A percentile compares a stretch with the other conserved stretches of the same genome.
These are phyloP conservation scores for Cryoendolithus antarcticus DNA, from an alignment of 2,329 filamentous ascomycete species.

Conservation along the genomic window DNA sequence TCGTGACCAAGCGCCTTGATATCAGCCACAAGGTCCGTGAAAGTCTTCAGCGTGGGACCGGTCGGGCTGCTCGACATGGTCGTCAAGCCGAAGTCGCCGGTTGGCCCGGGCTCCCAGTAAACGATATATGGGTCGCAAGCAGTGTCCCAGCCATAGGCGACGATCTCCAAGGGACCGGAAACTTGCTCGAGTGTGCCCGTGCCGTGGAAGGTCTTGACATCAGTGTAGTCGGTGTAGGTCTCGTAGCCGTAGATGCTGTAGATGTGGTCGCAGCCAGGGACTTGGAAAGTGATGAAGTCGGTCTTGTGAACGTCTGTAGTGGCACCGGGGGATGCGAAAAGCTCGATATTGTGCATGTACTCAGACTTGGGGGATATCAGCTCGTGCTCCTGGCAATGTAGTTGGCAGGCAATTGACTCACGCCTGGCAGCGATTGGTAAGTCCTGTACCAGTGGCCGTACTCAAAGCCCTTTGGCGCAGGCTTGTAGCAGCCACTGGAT, in stretches of 20 bases:
- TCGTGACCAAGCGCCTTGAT: neutral
- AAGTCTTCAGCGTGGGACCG: neutral
- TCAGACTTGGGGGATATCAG: too few relatives aligned
- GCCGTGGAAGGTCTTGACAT: neutral
- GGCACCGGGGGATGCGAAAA: neutral
- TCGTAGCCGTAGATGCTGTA: neutral
- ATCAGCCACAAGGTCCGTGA: neutral
- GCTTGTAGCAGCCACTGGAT: neutral
- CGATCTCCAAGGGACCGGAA: neutral
- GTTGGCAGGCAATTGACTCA: constrained; percentile 25
- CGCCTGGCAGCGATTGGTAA: neutral
- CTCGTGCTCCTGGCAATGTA: constrained; percentile 32
- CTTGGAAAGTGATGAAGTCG: constrained; percentile 1
- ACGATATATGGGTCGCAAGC: neutral
- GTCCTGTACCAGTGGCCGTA: constrained; percentile 1
- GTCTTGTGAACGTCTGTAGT: neutral
- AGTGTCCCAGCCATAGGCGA: neutral
- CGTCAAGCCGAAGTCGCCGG: neutral
- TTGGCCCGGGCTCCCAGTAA: constrained; percentile 1
- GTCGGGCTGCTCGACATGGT: neutral
- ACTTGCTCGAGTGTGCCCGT: neutral
- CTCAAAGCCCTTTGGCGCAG: neutral
- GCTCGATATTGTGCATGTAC: neutral
- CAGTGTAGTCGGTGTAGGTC: neutral
- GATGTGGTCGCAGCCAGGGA: neutral